A percentile compares a stretch with the other conserved stretches of the same genome.
Evolutionary conservation across 2,329 filamentous ascomycete species (phyloP).

Genomic region (Tolypocladium endophyticum): DNA sequence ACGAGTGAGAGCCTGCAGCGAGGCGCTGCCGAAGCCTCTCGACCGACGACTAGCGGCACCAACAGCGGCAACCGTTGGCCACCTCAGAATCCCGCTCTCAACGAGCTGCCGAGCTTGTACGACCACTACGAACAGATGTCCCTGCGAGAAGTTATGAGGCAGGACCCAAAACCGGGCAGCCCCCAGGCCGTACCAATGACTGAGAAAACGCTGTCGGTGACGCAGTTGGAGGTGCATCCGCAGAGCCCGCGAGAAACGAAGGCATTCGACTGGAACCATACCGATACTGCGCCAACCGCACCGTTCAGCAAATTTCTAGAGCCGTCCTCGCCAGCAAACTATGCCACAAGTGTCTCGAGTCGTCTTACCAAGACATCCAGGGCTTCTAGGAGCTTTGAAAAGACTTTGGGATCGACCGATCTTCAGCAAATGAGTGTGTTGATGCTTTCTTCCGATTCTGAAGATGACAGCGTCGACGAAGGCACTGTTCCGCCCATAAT

Average conservation of each 20-base stretch:
- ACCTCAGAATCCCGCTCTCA: constrained; percentile 14
- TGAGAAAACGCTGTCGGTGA: not conserved
- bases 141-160: constrained; percentile 29
- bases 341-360: constrained; percentile 42
- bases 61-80: constrained; percentile 13
- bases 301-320: constrained; percentile 9
- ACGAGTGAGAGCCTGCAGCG: not conserved
- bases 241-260: constrained; percentile 2
- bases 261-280: constrained; percentile 4
- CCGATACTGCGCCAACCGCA: constrained; percentile 9
- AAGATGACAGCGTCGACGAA: constrained; percentile 26
- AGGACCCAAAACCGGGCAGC: constrained; percentile 7
- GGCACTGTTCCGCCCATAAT: constrained; percentile 8
- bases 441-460: constrained; percentile 47
- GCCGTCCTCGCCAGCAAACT: constrained; percentile 24
- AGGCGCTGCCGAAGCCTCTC: constrained; percentile 7
- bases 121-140: constrained; percentile 49
- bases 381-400: constrained; percentile 35
- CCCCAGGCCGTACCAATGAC: not conserved
- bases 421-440: constrained; percentile 44
- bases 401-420: constrained; percentile 38
- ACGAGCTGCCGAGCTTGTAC: constrained; percentile 40
- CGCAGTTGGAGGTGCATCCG: not conserved
- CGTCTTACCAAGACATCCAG: constrained; percentile 44
- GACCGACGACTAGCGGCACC: constrained; percentile 15